Percentiles rank a stretch among this genome's conserved stretches.
phyloP scores from a whole-genome alignment of 2,329 filamentous ascomycete genomes.

The Fusarium illudens region DNA sequence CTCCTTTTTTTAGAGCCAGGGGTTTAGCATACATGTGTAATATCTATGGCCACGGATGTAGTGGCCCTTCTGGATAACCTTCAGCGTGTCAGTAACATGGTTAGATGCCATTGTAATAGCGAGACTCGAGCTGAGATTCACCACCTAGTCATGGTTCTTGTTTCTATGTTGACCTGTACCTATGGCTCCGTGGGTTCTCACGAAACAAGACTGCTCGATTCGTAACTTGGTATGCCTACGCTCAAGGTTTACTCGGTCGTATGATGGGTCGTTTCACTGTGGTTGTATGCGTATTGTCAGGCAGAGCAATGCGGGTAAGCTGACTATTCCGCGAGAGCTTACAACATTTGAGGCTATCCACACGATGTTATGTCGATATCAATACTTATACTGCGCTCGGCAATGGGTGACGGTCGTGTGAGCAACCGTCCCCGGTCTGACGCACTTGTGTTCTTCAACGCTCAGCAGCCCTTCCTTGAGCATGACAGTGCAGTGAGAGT shows the following conservation, averaged over 20 bases:
- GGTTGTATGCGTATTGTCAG: not conserved
- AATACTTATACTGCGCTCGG: not conserved
- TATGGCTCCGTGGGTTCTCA: not conserved
- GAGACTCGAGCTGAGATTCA: not conserved
- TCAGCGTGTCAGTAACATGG: not conserved
- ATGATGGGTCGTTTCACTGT: not conserved
- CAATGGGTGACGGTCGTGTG: not conserved
- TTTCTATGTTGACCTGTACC: not conserved
- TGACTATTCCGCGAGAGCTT: not conserved
- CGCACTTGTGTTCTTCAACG: not conserved
- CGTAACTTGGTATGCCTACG: not conserved
- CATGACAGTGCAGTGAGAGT: not conserved
- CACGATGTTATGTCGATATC: not conserved
- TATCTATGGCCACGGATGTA: slow-evolving; percentile 2
- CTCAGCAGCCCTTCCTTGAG: not conserved
- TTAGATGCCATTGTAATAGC: not conserved
- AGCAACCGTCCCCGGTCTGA: not conserved
- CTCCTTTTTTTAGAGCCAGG: slow-evolving; percentile 17
- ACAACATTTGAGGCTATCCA: not conserved
- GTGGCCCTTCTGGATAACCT: not conserved
- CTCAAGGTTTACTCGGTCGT: not conserved
- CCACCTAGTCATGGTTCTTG: not conserved
- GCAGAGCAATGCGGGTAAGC: not conserved
- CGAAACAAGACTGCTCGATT: not conserved
- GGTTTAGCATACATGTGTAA: slow-evolving; percentile 19